These are phyloP conservation scores for Neurospora cerealis DNA, from an alignment of 495 filamentous ascomycete species.

Conservation along the genomic window DNA sequence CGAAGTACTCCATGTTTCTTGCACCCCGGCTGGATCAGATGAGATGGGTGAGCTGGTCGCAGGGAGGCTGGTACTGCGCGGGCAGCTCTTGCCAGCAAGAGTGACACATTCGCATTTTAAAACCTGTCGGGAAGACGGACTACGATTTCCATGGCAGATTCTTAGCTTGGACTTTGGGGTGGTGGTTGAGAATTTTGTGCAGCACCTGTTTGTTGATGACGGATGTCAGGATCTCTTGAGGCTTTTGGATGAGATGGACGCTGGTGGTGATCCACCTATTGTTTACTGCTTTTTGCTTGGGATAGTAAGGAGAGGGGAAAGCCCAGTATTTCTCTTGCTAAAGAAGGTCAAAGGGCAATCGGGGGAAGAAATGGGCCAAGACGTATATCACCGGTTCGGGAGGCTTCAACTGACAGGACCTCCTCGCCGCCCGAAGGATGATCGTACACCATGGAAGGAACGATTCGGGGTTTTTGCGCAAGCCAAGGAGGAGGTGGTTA, in stretches of 20 bases:
- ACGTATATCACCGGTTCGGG: background rate
- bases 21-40: constrained; percentile 1
- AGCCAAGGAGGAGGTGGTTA: background rate
- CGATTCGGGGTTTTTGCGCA: background rate
- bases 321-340: background rate
- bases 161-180: background rate
- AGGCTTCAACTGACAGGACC: background rate
- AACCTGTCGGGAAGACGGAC: background rate
- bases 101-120: background rate
- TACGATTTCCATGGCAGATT: background rate
- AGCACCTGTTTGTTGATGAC: background rate
- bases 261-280: background rate
- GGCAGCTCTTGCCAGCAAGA: background rate
- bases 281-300: background rate
- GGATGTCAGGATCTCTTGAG: background rate
- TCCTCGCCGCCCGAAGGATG: background rate
- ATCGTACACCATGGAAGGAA: background rate
- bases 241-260: background rate
- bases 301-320: background rate
- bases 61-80: constrained; percentile 1
- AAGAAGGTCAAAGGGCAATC: background rate
- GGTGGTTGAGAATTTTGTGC: background rate
- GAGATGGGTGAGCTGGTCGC: constrained; percentile 5
- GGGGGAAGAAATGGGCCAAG: background rate
- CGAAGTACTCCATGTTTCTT: constrained; percentile 3